Conservation (phyloP, 257 asterid species). For the Vinca minor region DNA sequence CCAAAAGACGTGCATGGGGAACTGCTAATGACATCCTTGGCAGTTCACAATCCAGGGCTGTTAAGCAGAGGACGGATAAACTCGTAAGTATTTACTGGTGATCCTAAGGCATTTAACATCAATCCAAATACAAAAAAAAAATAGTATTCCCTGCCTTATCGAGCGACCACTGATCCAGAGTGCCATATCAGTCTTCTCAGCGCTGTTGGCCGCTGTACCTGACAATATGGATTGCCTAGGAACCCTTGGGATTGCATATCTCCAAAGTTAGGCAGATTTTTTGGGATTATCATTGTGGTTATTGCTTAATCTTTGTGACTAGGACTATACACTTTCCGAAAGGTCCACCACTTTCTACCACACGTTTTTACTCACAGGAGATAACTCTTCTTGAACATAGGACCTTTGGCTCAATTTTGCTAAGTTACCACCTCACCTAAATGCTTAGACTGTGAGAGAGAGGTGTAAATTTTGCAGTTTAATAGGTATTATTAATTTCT, state of each 20-base stretch:
- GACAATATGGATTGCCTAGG: constrained; percentile 92
- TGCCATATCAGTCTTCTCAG: constrained; percentile 76
- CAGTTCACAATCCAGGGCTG: constrained; percentile 63
- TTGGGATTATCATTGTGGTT: background rate
- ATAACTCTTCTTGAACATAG: background rate
- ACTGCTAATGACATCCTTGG: constrained; percentile 59
- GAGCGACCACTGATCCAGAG: too few relatives aligned
- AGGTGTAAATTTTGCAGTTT: background rate
- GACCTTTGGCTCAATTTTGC: background rate
- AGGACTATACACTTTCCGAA: background rate
- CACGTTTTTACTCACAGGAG: background rate
- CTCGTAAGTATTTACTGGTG: constrained; percentile 84
- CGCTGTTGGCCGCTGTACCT: constrained; percentile 68
- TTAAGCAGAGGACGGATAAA: constrained; percentile 63
- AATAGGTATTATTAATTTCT: background rate
- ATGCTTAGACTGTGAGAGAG: background rate
- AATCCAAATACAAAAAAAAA: constrained; percentile 7
- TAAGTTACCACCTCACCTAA: background rate
- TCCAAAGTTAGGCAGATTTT: constrained; percentile 49
- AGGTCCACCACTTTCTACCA: background rate
- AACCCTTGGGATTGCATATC: constrained; percentile 85
- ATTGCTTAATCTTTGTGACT: background rate
- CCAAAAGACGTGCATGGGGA: constrained; percentile 67
- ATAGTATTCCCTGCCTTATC: background rate
- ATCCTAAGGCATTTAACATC: constrained; percentile 41